Evolutionary conservation across 208 protist genomes (phyloP).

Genomic region (Leishmania amazonensis): DNA sequence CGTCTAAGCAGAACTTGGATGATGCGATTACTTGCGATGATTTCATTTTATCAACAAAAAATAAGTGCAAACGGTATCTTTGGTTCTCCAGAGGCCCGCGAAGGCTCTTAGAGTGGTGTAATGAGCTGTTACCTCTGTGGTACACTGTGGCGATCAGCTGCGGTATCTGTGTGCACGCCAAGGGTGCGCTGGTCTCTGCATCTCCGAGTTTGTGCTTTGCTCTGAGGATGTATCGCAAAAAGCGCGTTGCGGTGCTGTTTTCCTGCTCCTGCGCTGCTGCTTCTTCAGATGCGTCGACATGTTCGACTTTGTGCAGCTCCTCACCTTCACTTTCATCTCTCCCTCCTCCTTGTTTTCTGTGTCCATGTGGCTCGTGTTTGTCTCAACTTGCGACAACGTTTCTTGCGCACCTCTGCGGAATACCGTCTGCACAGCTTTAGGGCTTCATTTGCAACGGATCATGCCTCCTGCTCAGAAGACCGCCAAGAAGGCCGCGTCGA

Average conservation of each 20-base stretch:
- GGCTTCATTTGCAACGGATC: conserved; percentile 13
- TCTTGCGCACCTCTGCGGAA: neutral
- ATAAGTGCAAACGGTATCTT: neutral
- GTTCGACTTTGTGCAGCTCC: neutral
- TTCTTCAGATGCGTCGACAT: neutral
- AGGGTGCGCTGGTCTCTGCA: neutral
- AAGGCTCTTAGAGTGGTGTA: neutral
- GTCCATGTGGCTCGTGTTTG: neutral
- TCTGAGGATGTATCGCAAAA: neutral
- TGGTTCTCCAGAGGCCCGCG: neutral
- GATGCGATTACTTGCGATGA: conserved; percentile 6
- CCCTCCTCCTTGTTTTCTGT: neutral
- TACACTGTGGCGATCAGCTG: neutral
- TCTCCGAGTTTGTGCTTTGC: neutral
- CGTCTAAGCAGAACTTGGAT: conserved; percentile 52
- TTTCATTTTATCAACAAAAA: conserved; percentile 9
- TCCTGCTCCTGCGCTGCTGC: neutral
- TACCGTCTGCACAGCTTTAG: neutral
- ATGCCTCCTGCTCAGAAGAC: conserved; percentile 63
- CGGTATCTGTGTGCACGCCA: neutral
- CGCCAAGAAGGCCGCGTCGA: conserved; percentile 56
- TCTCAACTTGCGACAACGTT: neutral
- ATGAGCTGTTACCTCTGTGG: neutral
- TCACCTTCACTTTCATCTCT: neutral
- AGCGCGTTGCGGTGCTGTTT: neutral